These are phyloP conservation scores for Naganishia vishniacii DNA, from an alignment of 768 basidiomycete genomes.

Conservation along the genomic window DNA sequence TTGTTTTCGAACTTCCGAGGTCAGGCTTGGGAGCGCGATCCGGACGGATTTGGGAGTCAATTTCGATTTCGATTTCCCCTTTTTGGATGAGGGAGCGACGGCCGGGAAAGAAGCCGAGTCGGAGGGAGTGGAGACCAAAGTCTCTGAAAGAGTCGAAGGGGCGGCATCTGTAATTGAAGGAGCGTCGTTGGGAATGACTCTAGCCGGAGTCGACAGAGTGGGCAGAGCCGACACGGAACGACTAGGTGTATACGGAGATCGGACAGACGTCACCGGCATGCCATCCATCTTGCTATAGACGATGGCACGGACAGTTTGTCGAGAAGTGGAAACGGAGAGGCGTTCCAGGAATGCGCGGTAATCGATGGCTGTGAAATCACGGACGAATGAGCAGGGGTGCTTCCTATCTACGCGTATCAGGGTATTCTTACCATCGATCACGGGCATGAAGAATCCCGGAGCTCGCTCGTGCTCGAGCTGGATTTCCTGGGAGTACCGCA, in stretches of 20 bases:
- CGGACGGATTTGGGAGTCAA: neutral
- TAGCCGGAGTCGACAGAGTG: neutral
- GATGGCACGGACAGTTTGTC: conserved; percentile 1
- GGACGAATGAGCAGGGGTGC: neutral
- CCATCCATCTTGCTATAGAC: conserved; percentile 15
- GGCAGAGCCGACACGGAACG: neutral
- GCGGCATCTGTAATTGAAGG: neutral
- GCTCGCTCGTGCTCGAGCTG: conserved; percentile 1
- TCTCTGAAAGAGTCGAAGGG: neutral
- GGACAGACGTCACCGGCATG: conserved; percentile 1
- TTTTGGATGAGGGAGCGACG: neutral
- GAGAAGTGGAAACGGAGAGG: neutral
- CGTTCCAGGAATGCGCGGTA: conserved; percentile 9
- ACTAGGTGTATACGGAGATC: neutral
- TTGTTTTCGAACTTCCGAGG: neutral
- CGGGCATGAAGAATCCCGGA: conserved; percentile 9
- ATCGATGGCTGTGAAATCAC: neutral
- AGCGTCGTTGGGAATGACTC: too few species aligned
- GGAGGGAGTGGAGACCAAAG: neutral
- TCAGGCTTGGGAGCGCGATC: neutral
- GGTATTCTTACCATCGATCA: conserved; percentile 1
- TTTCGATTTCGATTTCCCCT: neutral
- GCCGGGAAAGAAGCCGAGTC: too few species aligned
- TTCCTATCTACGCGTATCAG: neutral
- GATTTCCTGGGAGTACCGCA: conserved; percentile 11